Conservation (phyloP, 768 basidiomycete species). For the Russula emetica region DNA sequence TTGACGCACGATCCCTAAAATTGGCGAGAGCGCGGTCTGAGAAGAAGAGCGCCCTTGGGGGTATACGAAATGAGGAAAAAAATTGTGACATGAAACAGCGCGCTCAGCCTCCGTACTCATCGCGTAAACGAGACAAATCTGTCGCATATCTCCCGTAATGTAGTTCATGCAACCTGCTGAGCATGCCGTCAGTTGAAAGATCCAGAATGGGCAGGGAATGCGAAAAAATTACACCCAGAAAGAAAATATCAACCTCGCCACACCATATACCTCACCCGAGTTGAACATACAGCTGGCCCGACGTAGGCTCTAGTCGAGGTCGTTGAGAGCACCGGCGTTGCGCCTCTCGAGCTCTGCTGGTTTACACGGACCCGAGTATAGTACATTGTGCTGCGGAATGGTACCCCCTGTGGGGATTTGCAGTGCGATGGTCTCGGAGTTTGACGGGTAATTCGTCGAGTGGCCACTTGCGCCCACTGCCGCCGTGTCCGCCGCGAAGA, state of each 20-base stretch:
- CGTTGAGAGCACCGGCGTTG: background rate
- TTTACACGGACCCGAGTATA: constrained; percentile 28
- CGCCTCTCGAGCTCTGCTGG: background rate
- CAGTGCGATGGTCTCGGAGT: constrained; percentile 25
- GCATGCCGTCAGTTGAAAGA: background rate
- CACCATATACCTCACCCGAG: background rate
- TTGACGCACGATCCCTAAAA: background rate
- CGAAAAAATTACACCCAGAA: background rate
- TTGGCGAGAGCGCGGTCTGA: background rate
- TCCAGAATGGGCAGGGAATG: background rate
- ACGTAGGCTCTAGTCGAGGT: constrained; percentile 11
- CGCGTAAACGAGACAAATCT: background rate
- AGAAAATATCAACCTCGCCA: background rate
- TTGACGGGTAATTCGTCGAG: constrained; percentile 30
- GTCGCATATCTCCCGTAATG: background rate
- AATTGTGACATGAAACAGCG: background rate
- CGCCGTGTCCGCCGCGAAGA: constrained; percentile 29
- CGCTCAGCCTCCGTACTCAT: background rate
- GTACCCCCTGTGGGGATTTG: constrained; percentile 31
- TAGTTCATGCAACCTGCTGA: constrained; percentile 1
- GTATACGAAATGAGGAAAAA: background rate
- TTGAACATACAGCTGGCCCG: background rate
- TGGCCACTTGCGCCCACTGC: constrained; percentile 27
- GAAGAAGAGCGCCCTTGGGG: background rate
- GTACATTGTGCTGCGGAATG: constrained; percentile 29